Conservation (phyloP, 176 grass and related monocot genomes). For the Rhynchospora pubera region DNA sequence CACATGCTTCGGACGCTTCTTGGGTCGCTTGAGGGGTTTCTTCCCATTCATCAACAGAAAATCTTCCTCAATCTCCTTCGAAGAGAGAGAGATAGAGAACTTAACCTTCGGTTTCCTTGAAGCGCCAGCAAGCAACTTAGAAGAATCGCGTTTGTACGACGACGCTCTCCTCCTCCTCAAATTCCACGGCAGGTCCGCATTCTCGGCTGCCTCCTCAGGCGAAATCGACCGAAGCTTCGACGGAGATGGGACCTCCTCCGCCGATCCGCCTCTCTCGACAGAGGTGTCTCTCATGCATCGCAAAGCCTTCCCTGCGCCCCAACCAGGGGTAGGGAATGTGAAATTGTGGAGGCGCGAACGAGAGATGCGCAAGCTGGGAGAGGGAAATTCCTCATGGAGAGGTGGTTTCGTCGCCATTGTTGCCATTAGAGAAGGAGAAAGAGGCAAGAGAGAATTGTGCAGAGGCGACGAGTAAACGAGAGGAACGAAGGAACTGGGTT, state of each 20-base stretch:
- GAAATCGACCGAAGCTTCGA: slow-evolving; percentile 20
- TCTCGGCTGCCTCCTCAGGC: not conserved
- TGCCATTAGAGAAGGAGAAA: not conserved
- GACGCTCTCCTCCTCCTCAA: slow-evolving; percentile 17
- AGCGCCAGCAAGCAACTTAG: not conserved
- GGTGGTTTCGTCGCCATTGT: not conserved
- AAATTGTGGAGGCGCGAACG: slow-evolving; percentile 18
- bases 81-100: slow-evolving; percentile 44
- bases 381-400: not conserved
- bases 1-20: slow-evolving; percentile 37
- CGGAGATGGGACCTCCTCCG: slow-evolving; percentile 5
- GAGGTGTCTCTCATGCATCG: not conserved
- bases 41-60: slow-evolving; percentile 63
- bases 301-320: not conserved
- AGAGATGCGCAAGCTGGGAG: not conserved
- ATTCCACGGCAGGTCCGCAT: slow-evolving; percentile 21
- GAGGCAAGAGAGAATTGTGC: not conserved
- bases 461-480: not conserved
- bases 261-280: not conserved
- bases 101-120: not conserved
- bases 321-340: not conserved
- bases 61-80: slow-evolving; percentile 72
- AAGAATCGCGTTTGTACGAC: not conserved
- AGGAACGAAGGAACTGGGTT: not conserved
- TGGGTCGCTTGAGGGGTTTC: slow-evolving; percentile 50